Base-by-base conservation (phyloP, 2,329 filamentous ascomycete genomes). In the Xylariaceae sp. region DNA sequence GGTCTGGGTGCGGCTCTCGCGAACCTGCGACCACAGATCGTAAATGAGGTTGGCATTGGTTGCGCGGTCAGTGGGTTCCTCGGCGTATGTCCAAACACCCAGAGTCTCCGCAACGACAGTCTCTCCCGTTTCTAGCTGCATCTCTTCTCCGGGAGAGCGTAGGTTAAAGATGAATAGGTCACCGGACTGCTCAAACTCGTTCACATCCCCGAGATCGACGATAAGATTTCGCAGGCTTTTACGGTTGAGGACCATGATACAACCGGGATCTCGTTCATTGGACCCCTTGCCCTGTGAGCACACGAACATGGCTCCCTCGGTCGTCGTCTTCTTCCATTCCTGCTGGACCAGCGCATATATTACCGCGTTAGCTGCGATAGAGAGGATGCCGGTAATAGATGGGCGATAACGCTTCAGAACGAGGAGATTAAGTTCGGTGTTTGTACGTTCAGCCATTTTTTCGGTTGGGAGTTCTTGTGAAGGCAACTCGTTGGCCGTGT, bases 241-340 rank as follows among this genome's bases (percentile, higher is more conserved):
- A 50, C 89, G 81, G 74, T 90, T 92, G 62, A 93, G 78, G 5
- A 93, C 79, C 67, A 92, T 88, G 13, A 90, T 82, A 75, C 85
- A 85, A 18, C 78, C 77, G 13, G 69, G 61, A 11, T 65, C 77
- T 71, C 41, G 77, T 52, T 55, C 37, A 73, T 71, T 39, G 74
- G 65, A 68, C 3, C 71, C 57, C 69, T 65, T 30, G 59, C 67
- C 66, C 70, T 84, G 80, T 64, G 88, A 82, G 78, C 90, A 95
- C 56, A 97, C 84, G 73, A 97, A 99, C 64, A 97, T 78, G 10
- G 90, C 89, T 45, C 94, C 94, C 74, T 96, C 92, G 9, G 92
- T 82, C 58, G 87, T 89, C 51, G 83, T 84, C 78, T 95, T 96
- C 71, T 94, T 89, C 94, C 94, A 97, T 61, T 84, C 80, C 3